Conservation (phyloP, 352 stramenopile genomes). For the Lagenidium giganteum region DNA sequence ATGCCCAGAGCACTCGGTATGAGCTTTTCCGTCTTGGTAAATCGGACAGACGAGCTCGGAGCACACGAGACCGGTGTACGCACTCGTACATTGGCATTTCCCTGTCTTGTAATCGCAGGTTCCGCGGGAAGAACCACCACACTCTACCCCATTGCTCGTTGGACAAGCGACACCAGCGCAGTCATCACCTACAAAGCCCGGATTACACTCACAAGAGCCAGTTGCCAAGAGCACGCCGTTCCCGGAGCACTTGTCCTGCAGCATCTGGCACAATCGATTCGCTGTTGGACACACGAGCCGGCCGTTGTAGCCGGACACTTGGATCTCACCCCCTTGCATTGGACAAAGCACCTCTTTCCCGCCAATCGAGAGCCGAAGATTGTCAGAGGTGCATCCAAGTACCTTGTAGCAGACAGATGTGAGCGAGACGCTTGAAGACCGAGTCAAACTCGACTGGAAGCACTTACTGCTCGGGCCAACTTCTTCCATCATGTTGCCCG, state of each 20-base stretch:
- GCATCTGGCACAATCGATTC: conserved; percentile 50
- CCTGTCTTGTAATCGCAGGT: conserved; percentile 44
- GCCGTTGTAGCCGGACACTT: conserved; percentile 40
- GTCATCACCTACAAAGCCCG: conserved; percentile 39
- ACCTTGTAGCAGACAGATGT: conserved; percentile 54
- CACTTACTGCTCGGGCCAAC: conserved; percentile 49
- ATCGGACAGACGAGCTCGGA: conserved; percentile 51
- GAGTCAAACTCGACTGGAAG: conserved; percentile 66
- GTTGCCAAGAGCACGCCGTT: conserved; percentile 44
- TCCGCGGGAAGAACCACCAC: conserved; percentile 29
- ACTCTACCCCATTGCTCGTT: conserved; percentile 25
- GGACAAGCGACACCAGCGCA: conserved; percentile 55
- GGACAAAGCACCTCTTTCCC: conserved; percentile 51
- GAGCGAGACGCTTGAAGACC: conserved; percentile 22
- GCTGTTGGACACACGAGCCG: conserved; percentile 42
- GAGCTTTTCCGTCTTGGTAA: conserved; percentile 26
- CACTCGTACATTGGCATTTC: conserved; percentile 32
- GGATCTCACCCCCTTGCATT: conserved; percentile 45
- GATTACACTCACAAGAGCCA: conserved; percentile 50
- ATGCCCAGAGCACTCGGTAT: conserved; percentile 58
- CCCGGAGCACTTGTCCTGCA: conserved; percentile 67
- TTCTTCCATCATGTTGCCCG: conserved; percentile 49
- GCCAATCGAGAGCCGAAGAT: conserved; percentile 40
- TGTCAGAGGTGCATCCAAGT: conserved; percentile 32
- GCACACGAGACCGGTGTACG: conserved; percentile 55